Evolutionary conservation across 1,139 yeast species (phyloP).

Genomic region (Casaregolazyma suthepensis): DNA sequence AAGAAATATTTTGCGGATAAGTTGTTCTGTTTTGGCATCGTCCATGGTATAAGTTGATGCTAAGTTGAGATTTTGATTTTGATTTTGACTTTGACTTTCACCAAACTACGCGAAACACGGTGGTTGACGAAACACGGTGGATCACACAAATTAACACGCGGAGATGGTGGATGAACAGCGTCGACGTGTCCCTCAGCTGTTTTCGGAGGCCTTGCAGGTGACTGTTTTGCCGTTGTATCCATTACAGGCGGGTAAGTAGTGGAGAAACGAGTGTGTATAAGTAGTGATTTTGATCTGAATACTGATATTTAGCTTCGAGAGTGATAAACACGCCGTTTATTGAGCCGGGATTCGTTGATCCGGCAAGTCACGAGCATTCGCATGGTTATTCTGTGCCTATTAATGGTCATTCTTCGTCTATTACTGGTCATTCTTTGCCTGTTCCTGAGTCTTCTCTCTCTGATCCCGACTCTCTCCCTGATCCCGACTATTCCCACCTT

Average conservation of each 20-base stretch:
- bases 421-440: too few species aligned
- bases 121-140: background rate
- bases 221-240: conserved; percentile 5
- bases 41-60: background rate
- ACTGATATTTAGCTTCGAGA: background rate
- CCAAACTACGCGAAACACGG: background rate
- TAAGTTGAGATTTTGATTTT: background rate
- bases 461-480: too few species aligned
- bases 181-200: background rate
- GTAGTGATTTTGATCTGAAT: background rate
- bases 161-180: background rate
- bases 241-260: conserved; percentile 6
- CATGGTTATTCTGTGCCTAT: too few species aligned
- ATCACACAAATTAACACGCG: background rate
- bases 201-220: conserved; percentile 1
- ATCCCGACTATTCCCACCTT: background rate
- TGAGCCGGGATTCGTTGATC: background rate
- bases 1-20: conserved; percentile 27
- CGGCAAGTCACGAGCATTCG: background rate
- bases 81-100: background rate
- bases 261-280: background rate
- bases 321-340: background rate
- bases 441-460: too few species aligned
- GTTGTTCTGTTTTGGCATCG: conserved; percentile 16
- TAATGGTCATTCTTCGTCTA: too few species aligned